Conservation (phyloP, 768 basidiomycete genomes). For the Boletus rufocinnamomeus region DNA sequence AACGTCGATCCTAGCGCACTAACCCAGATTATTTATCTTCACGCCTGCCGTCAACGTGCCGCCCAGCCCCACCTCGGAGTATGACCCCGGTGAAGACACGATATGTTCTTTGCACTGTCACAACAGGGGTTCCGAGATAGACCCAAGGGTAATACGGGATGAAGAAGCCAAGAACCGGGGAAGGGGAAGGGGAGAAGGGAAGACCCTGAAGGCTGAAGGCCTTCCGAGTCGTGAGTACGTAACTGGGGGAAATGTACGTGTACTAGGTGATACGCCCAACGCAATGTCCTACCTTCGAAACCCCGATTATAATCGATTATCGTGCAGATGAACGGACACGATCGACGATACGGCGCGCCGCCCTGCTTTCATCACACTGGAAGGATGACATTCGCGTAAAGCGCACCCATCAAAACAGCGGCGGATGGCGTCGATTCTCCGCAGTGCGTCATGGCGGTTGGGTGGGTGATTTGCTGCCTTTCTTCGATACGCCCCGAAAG, state of each 20-base stretch:
- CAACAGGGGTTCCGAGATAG: background rate
- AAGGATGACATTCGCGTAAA: background rate
- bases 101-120: conserved; percentile 2
- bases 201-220: conserved; percentile 7
- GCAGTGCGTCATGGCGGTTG: conserved; percentile 6
- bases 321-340: background rate
- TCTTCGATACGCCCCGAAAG: conserved; percentile 7
- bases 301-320: background rate
- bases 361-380: background rate
- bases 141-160: background rate
- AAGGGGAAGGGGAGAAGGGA: conserved; percentile 9
- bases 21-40: conserved; percentile 7
- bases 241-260: conserved; percentile 18
- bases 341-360: conserved; percentile 6
- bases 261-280: conserved; percentile 1
- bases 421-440: conserved; percentile 11
- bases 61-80: background rate
- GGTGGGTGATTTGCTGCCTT: conserved; percentile 16
- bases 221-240: conserved; percentile 14
- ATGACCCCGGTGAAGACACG: background rate
- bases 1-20: conserved; percentile 18
- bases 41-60: background rate
- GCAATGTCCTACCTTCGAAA: conserved; percentile 6
- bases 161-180: background rate
- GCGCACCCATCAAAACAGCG: background rate